Evolutionary conservation across 2,329 filamentous ascomycete species (phyloP).

Genomic region (Sporothrix phasma): DNA sequence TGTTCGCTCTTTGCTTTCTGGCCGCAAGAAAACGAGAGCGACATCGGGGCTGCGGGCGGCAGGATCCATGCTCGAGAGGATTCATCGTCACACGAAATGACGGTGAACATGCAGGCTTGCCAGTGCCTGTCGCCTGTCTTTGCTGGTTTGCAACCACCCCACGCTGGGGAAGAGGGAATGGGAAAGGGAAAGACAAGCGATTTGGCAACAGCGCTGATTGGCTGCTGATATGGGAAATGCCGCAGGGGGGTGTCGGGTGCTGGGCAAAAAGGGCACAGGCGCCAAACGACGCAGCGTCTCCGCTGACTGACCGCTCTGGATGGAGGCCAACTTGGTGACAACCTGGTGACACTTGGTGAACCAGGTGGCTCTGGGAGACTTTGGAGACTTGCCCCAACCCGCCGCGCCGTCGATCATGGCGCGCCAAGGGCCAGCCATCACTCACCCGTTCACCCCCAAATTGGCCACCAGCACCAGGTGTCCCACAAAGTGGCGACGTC

Average conservation of each 20-base stretch:
- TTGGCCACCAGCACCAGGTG: no score
- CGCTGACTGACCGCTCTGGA: background rate
- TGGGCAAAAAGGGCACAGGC: background rate
- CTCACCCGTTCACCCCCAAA: no score
- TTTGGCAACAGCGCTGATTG: background rate
- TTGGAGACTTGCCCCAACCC: no score
- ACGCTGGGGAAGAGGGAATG: no score
- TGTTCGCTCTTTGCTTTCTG: background rate
- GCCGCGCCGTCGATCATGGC: constrained; percentile 3
- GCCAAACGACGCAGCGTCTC: background rate
- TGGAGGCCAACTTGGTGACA: background rate
- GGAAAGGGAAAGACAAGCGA: background rate
- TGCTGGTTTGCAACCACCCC: no score
- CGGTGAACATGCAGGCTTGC: no score
- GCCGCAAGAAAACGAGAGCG: background rate
- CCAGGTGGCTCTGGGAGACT: no score
- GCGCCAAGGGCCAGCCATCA: background rate
- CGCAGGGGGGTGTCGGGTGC: background rate
- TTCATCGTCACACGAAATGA: no score
- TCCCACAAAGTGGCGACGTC: background rate
- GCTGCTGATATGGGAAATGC: constrained; percentile 4
- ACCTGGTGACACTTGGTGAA: no score
- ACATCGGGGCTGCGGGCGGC: background rate
- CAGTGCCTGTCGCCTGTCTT: background rate
- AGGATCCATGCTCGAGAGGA: background rate